Percentiles rank a stretch among this genome's conserved stretches.
Evolutionary conservation across 805 yeast species (phyloP).

Genomic region (Saccharomycopsis guyanensis): DNA sequence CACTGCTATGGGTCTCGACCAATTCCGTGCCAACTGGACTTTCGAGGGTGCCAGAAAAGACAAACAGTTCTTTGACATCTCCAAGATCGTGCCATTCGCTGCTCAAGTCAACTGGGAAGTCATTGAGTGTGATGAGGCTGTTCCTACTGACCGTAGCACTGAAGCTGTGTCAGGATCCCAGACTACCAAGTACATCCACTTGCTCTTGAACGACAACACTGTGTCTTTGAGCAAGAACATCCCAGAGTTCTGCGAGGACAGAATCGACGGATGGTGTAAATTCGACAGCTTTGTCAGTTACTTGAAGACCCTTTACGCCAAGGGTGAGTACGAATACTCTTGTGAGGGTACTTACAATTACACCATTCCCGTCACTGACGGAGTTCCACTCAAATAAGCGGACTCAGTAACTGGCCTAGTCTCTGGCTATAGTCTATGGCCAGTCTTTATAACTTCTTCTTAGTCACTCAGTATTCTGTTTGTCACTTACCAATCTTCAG

Average conservation of each 20-base stretch:
- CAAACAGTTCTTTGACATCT: slow-evolving; percentile 14
- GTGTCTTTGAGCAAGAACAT: slow-evolving; percentile 16
- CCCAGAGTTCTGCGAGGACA: slow-evolving; percentile 21
- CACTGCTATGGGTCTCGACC: slow-evolving; percentile 54
- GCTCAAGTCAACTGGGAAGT: slow-evolving; percentile 20
- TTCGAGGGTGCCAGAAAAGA: slow-evolving; percentile 13
- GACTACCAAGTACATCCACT: slow-evolving; percentile 15
- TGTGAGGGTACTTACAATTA: slow-evolving; percentile 14
- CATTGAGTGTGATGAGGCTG: slow-evolving; percentile 20
- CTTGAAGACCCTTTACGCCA: slow-evolving; percentile 18
- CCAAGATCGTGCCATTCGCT: slow-evolving; percentile 21
- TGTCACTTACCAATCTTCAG: too few relatives aligned
- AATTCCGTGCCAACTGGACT: slow-evolving; percentile 16
- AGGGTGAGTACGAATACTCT: slow-evolving; percentile 11
- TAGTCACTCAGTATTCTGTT: not conserved
- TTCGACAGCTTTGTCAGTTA: slow-evolving; percentile 18
- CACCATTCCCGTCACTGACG: slow-evolving; percentile 12
- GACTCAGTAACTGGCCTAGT: not conserved
- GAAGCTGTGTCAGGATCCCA: slow-evolving; percentile 6
- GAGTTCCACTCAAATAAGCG: slow-evolving; percentile 11
- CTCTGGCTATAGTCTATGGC: not conserved
- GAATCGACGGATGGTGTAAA: slow-evolving; percentile 22
- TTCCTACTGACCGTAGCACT: slow-evolving; percentile 16
- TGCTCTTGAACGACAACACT: slow-evolving; percentile 20
- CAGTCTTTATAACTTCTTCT: not conserved